A percentile compares a stretch with the other conserved stretches of the same genome.
These are phyloP conservation scores for Cladorrhinum samala DNA, from an alignment of 495 filamentous ascomycete species.

Conservation along the genomic window DNA sequence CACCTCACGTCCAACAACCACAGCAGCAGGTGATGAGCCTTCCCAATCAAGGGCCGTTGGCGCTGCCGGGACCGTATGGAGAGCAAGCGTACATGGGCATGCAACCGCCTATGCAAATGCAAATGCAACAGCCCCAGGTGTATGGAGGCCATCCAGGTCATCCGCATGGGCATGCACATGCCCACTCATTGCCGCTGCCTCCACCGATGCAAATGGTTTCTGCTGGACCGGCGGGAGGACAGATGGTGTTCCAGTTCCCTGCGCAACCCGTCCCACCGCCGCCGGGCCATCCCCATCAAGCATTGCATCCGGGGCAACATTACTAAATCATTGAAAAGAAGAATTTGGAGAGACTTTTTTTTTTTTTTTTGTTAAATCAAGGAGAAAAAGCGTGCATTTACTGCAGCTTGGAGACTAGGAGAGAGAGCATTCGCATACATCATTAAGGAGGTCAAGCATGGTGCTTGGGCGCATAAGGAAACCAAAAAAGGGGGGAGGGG, in stretches of 20 bases:
- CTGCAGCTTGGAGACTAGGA: too few species aligned
- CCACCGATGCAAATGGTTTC: neutral
- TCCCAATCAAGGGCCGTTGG: neutral
- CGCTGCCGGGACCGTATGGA: neutral
- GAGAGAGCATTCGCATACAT: too few species aligned
- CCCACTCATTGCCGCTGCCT: neutral
- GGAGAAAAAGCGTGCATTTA: too few species aligned
- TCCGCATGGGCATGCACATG: neutral
- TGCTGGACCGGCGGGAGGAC: neutral
- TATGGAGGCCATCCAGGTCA: neutral
- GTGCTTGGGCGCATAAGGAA: too few species aligned
- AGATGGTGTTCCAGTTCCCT: conserved; percentile 1
- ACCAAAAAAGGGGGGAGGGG: too few species aligned
- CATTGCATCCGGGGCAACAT: neutral
- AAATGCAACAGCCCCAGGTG: neutral
- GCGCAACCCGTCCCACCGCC: neutral
- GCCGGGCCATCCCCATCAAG: neutral
- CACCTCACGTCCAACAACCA: conserved; percentile 1
- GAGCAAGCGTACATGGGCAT: neutral
- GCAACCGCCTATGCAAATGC: neutral
- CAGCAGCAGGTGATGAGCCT: neutral
- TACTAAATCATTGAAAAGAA: too few species aligned
- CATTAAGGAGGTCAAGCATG: too few species aligned
- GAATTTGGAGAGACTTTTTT: too few species aligned
- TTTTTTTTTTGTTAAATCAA: too few species aligned